Evolutionary conservation across 2,329 filamentous ascomycete genomes (phyloP).

Genomic region (Akanthomyces muscarius): DNA sequence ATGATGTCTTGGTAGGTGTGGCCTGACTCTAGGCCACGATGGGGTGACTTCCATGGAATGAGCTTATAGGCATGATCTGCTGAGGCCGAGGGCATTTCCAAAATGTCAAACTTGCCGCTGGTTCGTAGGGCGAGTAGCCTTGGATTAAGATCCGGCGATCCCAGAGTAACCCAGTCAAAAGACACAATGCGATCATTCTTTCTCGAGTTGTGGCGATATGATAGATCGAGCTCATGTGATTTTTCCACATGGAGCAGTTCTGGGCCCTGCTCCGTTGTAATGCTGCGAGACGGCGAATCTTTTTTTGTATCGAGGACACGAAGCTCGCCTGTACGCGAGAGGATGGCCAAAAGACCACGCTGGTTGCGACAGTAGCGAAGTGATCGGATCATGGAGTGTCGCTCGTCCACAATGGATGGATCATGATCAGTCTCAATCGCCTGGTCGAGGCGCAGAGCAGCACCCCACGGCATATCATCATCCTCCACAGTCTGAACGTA

Average conservation of each 20-base stretch:
- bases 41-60: constrained; percentile 57
- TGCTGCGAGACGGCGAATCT: constrained; percentile 41
- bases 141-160: constrained; percentile 51
- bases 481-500: constrained; percentile 57
- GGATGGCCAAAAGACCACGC: constrained; percentile 55
- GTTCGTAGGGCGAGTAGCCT: constrained; percentile 57
- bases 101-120: constrained; percentile 57
- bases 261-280: constrained; percentile 44
- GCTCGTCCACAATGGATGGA: constrained; percentile 47
- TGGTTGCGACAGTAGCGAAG: constrained; percentile 61
- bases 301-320: constrained; percentile 57
- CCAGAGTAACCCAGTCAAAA: constrained; percentile 63
- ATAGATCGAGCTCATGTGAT: constrained; percentile 60
- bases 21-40: constrained; percentile 52
- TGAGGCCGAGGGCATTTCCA: constrained; percentile 57
- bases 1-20: constrained; percentile 52
- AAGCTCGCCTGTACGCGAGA: constrained; percentile 60
- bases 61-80: constrained; percentile 57
- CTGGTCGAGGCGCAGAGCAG: constrained; percentile 53
- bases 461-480: constrained; percentile 61
- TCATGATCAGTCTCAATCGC: constrained; percentile 54
- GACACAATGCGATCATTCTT: constrained; percentile 61
- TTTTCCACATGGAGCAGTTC: constrained; percentile 57
- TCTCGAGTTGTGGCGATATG: constrained; percentile 47
- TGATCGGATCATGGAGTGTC: constrained; percentile 58